Conservation (phyloP, 495 filamentous ascomycete species). For the Parathielavia hyrcaniae region DNA sequence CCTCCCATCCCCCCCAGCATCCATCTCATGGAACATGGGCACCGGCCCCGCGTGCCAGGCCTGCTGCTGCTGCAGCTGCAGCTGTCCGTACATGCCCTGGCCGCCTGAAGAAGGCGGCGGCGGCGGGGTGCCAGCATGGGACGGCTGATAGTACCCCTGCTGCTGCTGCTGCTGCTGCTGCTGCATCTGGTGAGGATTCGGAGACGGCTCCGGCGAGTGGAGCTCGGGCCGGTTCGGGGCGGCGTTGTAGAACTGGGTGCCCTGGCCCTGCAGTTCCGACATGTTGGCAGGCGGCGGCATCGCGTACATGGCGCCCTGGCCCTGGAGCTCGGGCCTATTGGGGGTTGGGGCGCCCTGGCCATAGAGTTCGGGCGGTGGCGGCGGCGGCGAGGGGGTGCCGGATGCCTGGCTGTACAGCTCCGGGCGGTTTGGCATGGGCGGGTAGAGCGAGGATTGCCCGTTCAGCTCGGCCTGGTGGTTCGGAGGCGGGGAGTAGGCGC, state of each 20-base stretch:
- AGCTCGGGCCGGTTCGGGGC: constrained; percentile 20
- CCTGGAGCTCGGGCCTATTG: constrained; percentile 30
- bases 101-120: background rate
- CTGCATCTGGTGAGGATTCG: background rate
- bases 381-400: background rate
- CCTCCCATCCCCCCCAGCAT: constrained; percentile 19
- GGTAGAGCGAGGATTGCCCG: constrained; percentile 19
- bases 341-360: constrained; percentile 24
- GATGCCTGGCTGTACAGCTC: constrained; percentile 12
- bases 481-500: constrained; percentile 22
- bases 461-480: constrained; percentile 28
- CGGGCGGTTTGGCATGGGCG: constrained; percentile 18
- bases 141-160: background rate
- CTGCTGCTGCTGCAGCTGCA: constrained; percentile 22
- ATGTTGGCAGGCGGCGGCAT: constrained; percentile 1
- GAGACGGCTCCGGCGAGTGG: background rate
- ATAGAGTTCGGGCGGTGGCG: constrained; percentile 28
- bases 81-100: background rate
- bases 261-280: constrained; percentile 26
- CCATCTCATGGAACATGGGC: constrained; percentile 37
- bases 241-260: constrained; percentile 12
- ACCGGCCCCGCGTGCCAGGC: constrained; percentile 41
- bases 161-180: constrained; percentile 24
- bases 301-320: constrained; percentile 21
- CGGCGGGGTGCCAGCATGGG: background rate